These are phyloP conservation scores for Trichoderma sp. DNA, from an alignment of 2,329 filamentous ascomycete species.

Conservation along the genomic window DNA sequence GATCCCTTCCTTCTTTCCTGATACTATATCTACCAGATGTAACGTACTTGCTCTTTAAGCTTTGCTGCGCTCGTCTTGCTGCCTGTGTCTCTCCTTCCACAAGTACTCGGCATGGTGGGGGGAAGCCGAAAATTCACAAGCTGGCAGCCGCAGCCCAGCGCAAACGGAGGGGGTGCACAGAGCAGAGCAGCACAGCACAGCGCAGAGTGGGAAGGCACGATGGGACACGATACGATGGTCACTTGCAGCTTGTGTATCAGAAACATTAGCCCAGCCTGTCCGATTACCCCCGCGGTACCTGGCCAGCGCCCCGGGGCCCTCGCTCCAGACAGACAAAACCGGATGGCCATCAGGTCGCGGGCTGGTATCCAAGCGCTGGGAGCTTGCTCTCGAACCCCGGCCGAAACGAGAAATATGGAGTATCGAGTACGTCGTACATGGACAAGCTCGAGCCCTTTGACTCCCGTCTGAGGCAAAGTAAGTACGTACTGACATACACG, in stretches of 20 bases:
- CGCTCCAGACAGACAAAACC: constrained; percentile 5
- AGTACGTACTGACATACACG: not conserved
- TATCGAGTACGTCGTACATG: constrained; percentile 7
- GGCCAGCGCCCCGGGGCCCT: not conserved
- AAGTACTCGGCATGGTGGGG: constrained; percentile 1
- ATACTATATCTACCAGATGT: too few relatives aligned
- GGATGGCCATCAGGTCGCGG: not conserved
- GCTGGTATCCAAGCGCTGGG: constrained; percentile 11
- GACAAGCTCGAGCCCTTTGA: too few relatives aligned
- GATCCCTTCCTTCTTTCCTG: not conserved
- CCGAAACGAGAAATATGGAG: constrained; percentile 19
- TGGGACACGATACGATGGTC: constrained; percentile 19
- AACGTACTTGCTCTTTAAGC: too few relatives aligned
- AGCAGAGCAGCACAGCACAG: constrained; percentile 2
- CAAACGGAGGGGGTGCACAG: constrained; percentile 19
- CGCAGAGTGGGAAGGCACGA: constrained; percentile 12
- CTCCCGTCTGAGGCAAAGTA: too few relatives aligned
- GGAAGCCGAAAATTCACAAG: constrained; percentile 7
- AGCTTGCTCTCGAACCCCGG: not conserved
- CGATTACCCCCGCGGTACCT: constrained; percentile 13
- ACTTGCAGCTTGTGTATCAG: constrained; percentile 27
- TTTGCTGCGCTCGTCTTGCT: not conserved
- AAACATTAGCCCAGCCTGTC: constrained; percentile 3
- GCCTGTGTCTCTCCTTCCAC: constrained; percentile 16
- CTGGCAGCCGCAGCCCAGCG: constrained; percentile 20